Evolutionary conservation across 495 filamentous ascomycete genomes (phyloP).

Genomic region (Friedmanniomyces endolithicus): DNA sequence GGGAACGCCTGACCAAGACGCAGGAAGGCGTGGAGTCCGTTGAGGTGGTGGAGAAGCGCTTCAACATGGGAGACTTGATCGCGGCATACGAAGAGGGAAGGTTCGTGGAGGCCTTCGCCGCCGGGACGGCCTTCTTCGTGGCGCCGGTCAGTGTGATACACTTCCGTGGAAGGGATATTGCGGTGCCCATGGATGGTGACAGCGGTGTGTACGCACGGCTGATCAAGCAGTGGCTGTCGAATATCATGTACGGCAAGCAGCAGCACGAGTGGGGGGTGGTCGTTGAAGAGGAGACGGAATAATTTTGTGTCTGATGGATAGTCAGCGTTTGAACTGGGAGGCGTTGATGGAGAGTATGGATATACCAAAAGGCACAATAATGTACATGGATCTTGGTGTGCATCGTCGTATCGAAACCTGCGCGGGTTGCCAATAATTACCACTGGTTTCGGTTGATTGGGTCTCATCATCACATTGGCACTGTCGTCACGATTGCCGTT

Average conservation of each 20-base stretch:
- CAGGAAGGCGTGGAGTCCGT: constrained; percentile 40
- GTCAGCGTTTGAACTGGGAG: not conserved
- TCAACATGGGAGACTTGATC: constrained; percentile 66
- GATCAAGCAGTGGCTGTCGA: constrained; percentile 65
- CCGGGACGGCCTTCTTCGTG: constrained; percentile 85
- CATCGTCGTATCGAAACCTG: no score
- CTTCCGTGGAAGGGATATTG: constrained; percentile 56
- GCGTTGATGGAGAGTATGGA: not conserved
- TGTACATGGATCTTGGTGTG: not conserved
- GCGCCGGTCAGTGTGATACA: constrained; percentile 60
- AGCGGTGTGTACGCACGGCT: constrained; percentile 50
- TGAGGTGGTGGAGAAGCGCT: constrained; percentile 66
- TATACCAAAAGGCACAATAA: not conserved
- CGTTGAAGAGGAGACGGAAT: constrained; percentile 29
- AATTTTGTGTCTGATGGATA: not conserved
- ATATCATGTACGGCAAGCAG: constrained; percentile 79
- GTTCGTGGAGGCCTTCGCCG: constrained; percentile 71
- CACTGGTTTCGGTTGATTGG: no score
- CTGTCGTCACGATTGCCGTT: not conserved
- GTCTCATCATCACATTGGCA: no score
- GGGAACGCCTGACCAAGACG: constrained; percentile 37
- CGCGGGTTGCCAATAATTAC: no score
- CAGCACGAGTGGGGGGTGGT: constrained; percentile 69
- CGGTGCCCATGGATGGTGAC: constrained; percentile 47
- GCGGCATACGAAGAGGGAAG: constrained; percentile 63